Evolutionary conservation across 78 protist genomes (phyloP).

Genomic region (Polysphondylium violaceum): DNA sequence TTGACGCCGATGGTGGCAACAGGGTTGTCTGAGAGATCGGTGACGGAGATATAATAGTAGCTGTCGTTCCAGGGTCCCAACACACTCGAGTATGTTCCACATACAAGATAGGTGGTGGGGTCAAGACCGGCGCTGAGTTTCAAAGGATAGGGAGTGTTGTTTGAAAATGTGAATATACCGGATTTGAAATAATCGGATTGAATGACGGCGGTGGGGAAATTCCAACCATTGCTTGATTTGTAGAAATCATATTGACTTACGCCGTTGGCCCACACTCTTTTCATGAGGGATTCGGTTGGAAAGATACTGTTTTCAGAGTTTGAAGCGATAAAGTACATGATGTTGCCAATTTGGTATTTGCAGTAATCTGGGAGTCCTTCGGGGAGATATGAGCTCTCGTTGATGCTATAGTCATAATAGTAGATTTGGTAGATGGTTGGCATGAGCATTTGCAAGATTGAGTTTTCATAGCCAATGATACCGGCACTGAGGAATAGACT

Average conservation of each 20-base stretch:
- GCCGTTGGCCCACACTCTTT: neutral
- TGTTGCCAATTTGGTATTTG: neutral
- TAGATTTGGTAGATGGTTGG: slow-evolving; percentile 15
- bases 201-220: neutral
- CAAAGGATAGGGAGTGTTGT: neutral
- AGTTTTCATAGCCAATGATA: neutral
- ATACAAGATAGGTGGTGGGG: neutral
- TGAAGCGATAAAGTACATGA: neutral
- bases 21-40: neutral
- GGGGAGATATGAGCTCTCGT: neutral
- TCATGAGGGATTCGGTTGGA: neutral
- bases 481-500: neutral
- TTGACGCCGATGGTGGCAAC: neutral
- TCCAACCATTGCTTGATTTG: slow-evolving; percentile 14
- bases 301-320: neutral
- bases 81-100: neutral
- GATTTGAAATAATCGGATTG: neutral
- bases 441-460: slow-evolving; percentile 29
- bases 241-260: neutral
- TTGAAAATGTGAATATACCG: neutral
- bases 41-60: neutral
- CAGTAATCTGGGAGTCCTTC: neutral
- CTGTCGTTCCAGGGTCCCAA: neutral
- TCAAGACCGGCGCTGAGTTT: neutral
- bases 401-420: neutral